phyloP scores from a whole-genome alignment of 2,329 filamentous ascomycete species.

The Diaporthe ilicicola region DNA sequence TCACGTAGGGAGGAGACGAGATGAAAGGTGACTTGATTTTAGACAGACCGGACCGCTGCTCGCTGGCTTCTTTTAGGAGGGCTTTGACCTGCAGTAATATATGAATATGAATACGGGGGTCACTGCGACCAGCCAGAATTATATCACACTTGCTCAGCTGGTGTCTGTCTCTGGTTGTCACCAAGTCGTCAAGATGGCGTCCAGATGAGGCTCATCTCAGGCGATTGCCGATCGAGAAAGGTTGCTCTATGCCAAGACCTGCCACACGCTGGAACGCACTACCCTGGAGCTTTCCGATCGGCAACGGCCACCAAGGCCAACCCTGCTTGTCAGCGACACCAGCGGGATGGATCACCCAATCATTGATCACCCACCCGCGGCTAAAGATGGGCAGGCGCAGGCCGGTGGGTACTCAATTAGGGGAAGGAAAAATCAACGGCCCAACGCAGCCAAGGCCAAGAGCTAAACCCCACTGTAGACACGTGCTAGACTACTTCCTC shows the following conservation, averaged over 20 bases:
- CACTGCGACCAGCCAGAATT: too few relatives aligned
- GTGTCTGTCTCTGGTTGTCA: too few relatives aligned
- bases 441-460: too few relatives aligned
- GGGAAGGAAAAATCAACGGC: background rate
- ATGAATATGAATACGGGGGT: too few relatives aligned
- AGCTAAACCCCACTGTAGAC: too few relatives aligned
- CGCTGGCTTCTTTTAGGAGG: too few relatives aligned
- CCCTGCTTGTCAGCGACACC: background rate
- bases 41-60: background rate
- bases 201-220: background rate
- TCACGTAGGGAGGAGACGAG: background rate
- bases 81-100: too few relatives aligned
- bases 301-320: background rate
- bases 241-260: background rate
- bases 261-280: background rate
- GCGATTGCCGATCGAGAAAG: background rate
- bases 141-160: too few relatives aligned
- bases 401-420: background rate
- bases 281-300: background rate
- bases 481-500: too few relatives aligned
- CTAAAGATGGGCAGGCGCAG: background rate
- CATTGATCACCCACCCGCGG: background rate
- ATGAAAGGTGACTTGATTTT: background rate
- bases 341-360: background rate
- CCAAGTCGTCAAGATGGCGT: background rate